A percentile compares a stretch with the other conserved stretches of the same genome.
These are phyloP conservation scores for Alternaria sp. DNA, from an alignment of 2,329 filamentous ascomycete species.

Conservation along the genomic window DNA sequence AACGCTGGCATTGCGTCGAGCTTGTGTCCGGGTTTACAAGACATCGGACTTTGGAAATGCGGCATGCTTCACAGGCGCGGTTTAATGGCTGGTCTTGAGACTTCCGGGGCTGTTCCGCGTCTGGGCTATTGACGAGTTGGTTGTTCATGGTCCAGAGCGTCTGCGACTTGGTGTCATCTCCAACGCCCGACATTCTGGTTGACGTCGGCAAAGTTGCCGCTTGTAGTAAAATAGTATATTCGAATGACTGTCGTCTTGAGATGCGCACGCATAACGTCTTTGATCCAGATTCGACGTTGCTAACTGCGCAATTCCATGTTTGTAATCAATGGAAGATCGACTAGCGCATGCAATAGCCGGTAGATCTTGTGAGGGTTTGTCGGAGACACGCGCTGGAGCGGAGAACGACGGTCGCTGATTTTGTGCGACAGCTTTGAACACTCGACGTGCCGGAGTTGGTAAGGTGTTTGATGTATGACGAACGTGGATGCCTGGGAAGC, in stretches of 20 bases:
- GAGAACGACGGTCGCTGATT: background rate
- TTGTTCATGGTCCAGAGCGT: conserved; percentile 19
- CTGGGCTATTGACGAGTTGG: conserved; percentile 19
- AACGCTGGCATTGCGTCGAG: conserved; percentile 43
- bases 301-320: conserved; percentile 16
- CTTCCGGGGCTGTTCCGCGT: conserved; percentile 25
- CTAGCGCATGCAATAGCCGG: conserved; percentile 1
- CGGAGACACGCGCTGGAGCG: background rate
- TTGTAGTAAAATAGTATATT: background rate
- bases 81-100: conserved; percentile 40
- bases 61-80: conserved; percentile 46
- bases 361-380: background rate
- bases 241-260: background rate
- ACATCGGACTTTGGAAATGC: conserved; percentile 46
- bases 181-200: conserved; percentile 17
- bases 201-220: background rate
- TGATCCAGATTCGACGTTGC: conserved; percentile 4
- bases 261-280: conserved; percentile 2
- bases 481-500: conserved; percentile 8
- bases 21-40: conserved; percentile 31
- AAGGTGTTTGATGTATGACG: background rate
- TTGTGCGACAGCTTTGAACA: background rate
- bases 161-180: conserved; percentile 8
- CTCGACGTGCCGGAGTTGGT: background rate
- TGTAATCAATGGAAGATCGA: conserved; percentile 6